A percentile compares a stretch with the other conserved stretches of the same genome.
Conservation (phyloP, 2,329 filamentous ascomycete species). For the Fusarium tuaranense region DNA sequence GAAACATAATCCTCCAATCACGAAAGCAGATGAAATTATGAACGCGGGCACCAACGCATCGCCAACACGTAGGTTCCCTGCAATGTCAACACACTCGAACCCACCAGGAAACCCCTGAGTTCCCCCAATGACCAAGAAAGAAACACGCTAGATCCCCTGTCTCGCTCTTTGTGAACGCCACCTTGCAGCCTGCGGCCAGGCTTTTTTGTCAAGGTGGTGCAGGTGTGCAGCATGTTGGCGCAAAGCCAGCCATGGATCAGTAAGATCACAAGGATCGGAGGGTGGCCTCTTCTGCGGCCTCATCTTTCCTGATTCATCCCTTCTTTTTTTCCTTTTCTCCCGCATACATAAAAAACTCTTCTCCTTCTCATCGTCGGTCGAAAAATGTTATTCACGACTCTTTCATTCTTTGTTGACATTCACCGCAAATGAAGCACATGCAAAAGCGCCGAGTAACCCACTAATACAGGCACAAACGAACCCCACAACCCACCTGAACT, state of each 20-base stretch:
- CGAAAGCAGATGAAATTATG: constrained; percentile 25
- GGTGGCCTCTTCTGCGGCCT: constrained; percentile 22
- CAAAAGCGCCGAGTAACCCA: constrained; percentile 12
- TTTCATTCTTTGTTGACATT: constrained; percentile 20
- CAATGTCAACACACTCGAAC: constrained; percentile 12
- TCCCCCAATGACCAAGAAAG: not conserved
- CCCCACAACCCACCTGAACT: constrained; percentile 28
- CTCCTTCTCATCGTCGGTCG: too few relatives aligned
- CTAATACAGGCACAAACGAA: constrained; percentile 33
- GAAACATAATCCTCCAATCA: constrained; percentile 29
- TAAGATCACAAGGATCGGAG: constrained; percentile 32
- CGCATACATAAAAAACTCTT: not conserved
- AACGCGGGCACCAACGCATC: constrained; percentile 7
- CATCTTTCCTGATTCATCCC: constrained; percentile 19
- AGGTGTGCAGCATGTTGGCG: not conserved
- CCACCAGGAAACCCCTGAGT: constrained; percentile 19
- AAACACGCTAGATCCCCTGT: constrained; percentile 21
- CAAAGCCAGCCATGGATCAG: constrained; percentile 11
- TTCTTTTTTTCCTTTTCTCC: not conserved
- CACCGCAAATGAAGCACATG: constrained; percentile 6
- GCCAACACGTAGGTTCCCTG: constrained; percentile 38
- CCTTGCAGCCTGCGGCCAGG: constrained; percentile 16
- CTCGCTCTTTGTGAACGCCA: constrained; percentile 17
- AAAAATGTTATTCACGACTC: not conserved
- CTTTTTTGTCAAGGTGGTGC: constrained; percentile 7